A percentile compares a stretch with the other conserved stretches of the same genome.
phyloP scores from a whole-genome alignment of 768 basidiomycete species.

The Peribolospora kevripleyi region DNA sequence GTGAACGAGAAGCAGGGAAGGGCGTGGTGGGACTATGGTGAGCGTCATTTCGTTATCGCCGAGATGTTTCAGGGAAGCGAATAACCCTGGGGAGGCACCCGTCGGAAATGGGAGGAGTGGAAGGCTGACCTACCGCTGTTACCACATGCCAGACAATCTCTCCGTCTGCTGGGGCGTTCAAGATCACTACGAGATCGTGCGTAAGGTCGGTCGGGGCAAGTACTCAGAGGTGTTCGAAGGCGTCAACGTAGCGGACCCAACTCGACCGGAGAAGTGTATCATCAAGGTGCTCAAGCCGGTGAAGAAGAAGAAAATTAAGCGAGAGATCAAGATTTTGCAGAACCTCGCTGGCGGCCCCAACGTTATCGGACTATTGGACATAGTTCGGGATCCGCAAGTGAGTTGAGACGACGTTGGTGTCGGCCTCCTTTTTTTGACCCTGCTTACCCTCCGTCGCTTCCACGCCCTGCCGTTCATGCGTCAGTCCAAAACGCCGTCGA shows the following conservation, averaged over 20 bases:
- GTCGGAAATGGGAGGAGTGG: background rate
- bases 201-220: slow-evolving; percentile 1
- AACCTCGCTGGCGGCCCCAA: slow-evolving; percentile 92
- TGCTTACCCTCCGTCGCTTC: background rate
- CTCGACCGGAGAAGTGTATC: slow-evolving; percentile 7
- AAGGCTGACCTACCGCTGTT: background rate
- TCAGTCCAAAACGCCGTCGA: slow-evolving; percentile 83
- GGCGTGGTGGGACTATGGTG: slow-evolving; percentile 6
- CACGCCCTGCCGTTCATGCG: background rate
- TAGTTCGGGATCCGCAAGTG: slow-evolving; percentile 61
- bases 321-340: slow-evolving; percentile 30
- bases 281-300: slow-evolving; percentile 11
- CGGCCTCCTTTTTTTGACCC: no score
- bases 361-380: slow-evolving; percentile 73
- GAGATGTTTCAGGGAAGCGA: no score
- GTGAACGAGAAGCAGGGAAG: slow-evolving; percentile 2
- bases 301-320: slow-evolving; percentile 13
- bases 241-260: slow-evolving; percentile 9
- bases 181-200: slow-evolving; percentile 10
- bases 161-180: background rate
- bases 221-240: slow-evolving; percentile 12
- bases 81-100: no score
- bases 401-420: background rate
- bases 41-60: background rate
- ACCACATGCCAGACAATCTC: background rate